Percentiles rank a stretch among this genome's conserved stretches.
Conservation (phyloP, 768 basidiomycete species). For the Pholiota molesta region DNA sequence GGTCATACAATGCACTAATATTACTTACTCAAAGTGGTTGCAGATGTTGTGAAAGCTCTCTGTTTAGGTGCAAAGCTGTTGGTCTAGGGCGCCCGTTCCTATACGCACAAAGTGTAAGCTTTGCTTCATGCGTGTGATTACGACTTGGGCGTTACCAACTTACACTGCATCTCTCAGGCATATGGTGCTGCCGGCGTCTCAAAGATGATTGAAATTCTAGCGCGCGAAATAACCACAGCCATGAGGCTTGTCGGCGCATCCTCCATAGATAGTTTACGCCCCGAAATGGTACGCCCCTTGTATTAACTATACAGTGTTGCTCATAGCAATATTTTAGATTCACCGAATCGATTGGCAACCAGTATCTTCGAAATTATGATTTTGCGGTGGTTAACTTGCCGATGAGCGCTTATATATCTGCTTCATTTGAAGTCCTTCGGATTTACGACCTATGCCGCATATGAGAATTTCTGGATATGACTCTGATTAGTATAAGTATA, state of each 20-base stretch:
- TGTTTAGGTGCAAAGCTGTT: conserved; percentile 89
- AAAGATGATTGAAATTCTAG: conserved; percentile 66
- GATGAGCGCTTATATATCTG: no score
- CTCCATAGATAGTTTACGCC: conserved; percentile 63
- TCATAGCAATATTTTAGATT: conserved; percentile 39
- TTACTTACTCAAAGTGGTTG: background rate
- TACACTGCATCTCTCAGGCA: conserved; percentile 44
- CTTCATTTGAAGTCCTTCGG: no score
- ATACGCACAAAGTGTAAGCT: conserved; percentile 78
- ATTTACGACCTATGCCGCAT: no score
- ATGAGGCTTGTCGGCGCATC: conserved; percentile 80
- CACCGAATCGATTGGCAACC: conserved; percentile 68
- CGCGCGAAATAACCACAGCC: conserved; percentile 74
- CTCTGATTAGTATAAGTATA: no score
- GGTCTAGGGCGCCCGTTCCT: conserved; percentile 87
- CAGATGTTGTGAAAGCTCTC: conserved; percentile 86
- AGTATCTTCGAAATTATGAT: conserved; percentile 36
- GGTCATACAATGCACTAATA: conserved; percentile 13
- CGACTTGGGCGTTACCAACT: background rate
- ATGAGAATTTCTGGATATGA: no score
- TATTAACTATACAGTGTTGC: background rate
- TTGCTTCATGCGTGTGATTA: background rate
- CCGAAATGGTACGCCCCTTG: conserved; percentile 61
- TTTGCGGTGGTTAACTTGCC: no score
- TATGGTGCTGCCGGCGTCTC: conserved; percentile 75